Evolutionary conservation across 2,329 filamentous ascomycete genomes (phyloP), one percentile per base, ranked within the genome.

Genomic region (Neoarthrinium moseri): DNA sequence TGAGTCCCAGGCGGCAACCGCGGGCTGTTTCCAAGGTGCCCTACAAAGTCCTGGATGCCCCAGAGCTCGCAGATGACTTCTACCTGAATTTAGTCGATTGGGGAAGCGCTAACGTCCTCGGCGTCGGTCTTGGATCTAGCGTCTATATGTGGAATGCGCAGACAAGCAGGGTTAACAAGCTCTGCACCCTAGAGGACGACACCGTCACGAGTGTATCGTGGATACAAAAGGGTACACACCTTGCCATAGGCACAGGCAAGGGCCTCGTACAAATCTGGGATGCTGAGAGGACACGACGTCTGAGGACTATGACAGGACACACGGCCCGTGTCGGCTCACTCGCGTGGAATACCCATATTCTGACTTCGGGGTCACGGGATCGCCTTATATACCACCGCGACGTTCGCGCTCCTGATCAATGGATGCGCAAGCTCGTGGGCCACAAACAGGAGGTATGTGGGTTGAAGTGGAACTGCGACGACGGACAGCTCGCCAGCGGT

Each of bases 91-190:
- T 99, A 21, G 92, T 99, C 3, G 94, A 99, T 61, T 99, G 94
- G 94, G 94, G 94, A 34, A 95, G 89, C 58, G 91, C 88, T 56
- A 96, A 97, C 65, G 87, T 96, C 7, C 77, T 99, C 10, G 94
- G 92, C 6, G 94, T 99, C 34, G 94, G 94, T 0, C 72, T 99
- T 21, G 91, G 91, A 15, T 89, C 87, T 15, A 95, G 89, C 55
- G 94, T 99, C 5, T 99, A 97, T 63, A 94, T 97, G 83, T 99
- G 94, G 94, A 96, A 96, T 64, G 94, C 91, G 4, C 84, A 90
- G 55, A 87, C 87, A 6, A 94, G 92, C 51, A 83, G 88, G 53
- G 94, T 99, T 3, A 95, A 91, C 50, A 96, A 95, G 67, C 78
- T 99, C 8, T 97, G 94, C 67, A 92, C 95, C 36, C 74, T 97